Percentiles rank a stretch among this genome's conserved stretches.
Conservation (phyloP, 2,329 filamentous ascomycete species). For the Alternaria atra region DNA sequence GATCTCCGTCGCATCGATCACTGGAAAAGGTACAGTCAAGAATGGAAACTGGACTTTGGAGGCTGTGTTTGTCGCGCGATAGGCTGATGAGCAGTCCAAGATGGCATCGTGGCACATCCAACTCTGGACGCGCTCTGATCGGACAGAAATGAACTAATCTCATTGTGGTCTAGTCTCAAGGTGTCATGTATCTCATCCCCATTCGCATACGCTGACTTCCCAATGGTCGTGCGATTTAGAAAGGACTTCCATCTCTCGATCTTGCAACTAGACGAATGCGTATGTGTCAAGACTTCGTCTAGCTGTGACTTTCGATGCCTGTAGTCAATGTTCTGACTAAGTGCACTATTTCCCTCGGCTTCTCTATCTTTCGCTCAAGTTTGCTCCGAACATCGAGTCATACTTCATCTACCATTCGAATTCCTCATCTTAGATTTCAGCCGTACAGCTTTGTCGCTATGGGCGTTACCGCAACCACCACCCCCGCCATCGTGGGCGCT, state of each 20-base stretch:
- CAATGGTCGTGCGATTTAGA: not conserved
- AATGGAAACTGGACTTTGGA: not conserved
- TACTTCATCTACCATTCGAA: not conserved
- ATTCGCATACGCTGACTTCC: not conserved
- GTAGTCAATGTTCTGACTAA: slow-evolving; percentile 24
- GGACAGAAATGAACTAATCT: not conserved
- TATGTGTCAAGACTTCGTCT: not conserved
- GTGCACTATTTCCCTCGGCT: slow-evolving; percentile 19
- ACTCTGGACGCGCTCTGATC: not conserved
- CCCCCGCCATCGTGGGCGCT: slow-evolving; percentile 41
- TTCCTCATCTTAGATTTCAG: not conserved
- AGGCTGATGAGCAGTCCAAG: not conserved
- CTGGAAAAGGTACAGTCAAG: not conserved
- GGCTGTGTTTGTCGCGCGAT: not conserved
- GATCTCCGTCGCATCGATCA: not conserved
- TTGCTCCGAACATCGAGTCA: slow-evolving; percentile 13
- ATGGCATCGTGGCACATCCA: not conserved
- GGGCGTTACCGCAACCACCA: slow-evolving; percentile 22
- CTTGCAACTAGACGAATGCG: not conserved
- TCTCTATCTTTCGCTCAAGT: slow-evolving; percentile 17
- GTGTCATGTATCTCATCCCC: not conserved
- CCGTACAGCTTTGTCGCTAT: slow-evolving; percentile 17
- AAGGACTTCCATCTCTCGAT: not conserved
- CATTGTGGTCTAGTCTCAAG: not conserved
- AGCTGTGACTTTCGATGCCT: slow-evolving; percentile 8